These are phyloP conservation scores for Crucibulum laeve DNA, from an alignment of 768 basidiomycete species.

Conservation along the genomic window DNA sequence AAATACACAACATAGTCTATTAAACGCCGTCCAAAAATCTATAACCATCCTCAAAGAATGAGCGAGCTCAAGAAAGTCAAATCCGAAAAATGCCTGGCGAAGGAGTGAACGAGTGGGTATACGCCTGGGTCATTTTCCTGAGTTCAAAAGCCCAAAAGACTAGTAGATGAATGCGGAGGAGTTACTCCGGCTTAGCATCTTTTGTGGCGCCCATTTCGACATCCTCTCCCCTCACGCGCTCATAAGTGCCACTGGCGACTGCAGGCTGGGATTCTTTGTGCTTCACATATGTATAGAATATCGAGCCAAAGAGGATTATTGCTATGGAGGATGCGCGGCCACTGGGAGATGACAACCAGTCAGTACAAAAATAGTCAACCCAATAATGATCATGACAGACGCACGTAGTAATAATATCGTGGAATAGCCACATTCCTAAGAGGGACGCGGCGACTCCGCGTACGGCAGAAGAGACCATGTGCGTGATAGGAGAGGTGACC, in stretches of 20 bases:
- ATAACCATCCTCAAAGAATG: too few species aligned
- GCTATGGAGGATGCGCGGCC: constrained; percentile 80
- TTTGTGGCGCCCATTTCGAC: constrained; percentile 45
- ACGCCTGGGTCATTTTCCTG: too few species aligned
- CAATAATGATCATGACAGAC: constrained; percentile 20
- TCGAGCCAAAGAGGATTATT: constrained; percentile 76
- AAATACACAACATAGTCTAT: too few species aligned
- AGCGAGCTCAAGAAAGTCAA: too few species aligned
- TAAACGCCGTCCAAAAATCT: too few species aligned
- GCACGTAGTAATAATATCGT: constrained; percentile 75
- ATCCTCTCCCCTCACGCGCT: constrained; percentile 61
- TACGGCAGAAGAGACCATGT: constrained; percentile 95
- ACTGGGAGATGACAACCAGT: constrained; percentile 28
- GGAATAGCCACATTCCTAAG: constrained; percentile 76
- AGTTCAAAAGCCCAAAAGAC: too few species aligned
- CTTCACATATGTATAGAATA: constrained; percentile 88
- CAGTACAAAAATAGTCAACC: not conserved
- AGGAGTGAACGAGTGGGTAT: too few species aligned
- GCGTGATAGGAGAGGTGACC: constrained; percentile 95
- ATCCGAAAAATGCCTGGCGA: too few species aligned
- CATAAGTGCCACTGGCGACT: constrained; percentile 38
- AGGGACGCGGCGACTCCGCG: constrained; percentile 91
- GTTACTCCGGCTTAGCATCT: constrained; percentile 10
- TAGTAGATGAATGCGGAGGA: too few species aligned
- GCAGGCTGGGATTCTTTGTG: constrained; percentile 57